Conservation (phyloP, 2,329 filamentous ascomycete species). For the Arthrobotrys sinensis region DNA sequence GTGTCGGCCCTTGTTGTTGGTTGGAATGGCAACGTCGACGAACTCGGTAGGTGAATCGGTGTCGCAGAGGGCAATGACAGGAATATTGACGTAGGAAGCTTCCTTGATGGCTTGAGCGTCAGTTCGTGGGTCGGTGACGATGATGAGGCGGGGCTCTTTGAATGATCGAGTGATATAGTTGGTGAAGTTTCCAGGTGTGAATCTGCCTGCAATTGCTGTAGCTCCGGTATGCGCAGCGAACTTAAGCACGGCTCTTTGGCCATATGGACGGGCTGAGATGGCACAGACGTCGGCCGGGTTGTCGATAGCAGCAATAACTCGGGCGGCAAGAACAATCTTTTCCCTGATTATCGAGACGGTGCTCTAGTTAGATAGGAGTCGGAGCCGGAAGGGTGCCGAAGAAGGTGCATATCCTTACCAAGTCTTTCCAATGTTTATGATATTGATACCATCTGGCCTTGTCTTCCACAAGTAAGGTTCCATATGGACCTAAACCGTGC, state of each 20-base stretch:
- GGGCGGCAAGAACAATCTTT: conserved; percentile 98
- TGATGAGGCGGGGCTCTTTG: conserved; percentile 99
- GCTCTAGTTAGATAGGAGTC: background rate
- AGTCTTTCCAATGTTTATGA: conserved; percentile 99
- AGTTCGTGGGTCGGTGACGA: conserved; percentile 99
- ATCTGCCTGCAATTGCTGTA: conserved; percentile 97
- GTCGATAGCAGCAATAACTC: conserved; percentile 98
- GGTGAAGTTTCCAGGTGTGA: conserved; percentile 99
- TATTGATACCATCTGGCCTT: conserved; percentile 96
- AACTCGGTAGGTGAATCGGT: conserved; percentile 99
- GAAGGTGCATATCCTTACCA: conserved; percentile 76
- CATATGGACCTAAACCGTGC: conserved; percentile 80
- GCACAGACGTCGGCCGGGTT: conserved; percentile 99
- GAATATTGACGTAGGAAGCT: conserved; percentile 99
- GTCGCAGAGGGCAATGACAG: conserved; percentile 98
- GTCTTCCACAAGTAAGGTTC: conserved; percentile 99
- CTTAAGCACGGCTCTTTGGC: conserved; percentile 99
- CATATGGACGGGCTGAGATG: conserved; percentile 99
- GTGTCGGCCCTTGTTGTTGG: conserved; percentile 99
- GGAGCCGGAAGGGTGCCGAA: background rate
- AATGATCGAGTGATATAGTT: conserved; percentile 99
- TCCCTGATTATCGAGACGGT: conserved; percentile 75
- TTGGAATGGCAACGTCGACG: conserved; percentile 98
- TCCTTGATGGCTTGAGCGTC: conserved; percentile 99
- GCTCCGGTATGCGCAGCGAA: conserved; percentile 99